A percentile compares a stretch with the other conserved stretches of the same genome.
These are phyloP conservation scores for Penicillium sp. DNA, from an alignment of 2,329 filamentous ascomycete genomes.

Conservation along the genomic window DNA sequence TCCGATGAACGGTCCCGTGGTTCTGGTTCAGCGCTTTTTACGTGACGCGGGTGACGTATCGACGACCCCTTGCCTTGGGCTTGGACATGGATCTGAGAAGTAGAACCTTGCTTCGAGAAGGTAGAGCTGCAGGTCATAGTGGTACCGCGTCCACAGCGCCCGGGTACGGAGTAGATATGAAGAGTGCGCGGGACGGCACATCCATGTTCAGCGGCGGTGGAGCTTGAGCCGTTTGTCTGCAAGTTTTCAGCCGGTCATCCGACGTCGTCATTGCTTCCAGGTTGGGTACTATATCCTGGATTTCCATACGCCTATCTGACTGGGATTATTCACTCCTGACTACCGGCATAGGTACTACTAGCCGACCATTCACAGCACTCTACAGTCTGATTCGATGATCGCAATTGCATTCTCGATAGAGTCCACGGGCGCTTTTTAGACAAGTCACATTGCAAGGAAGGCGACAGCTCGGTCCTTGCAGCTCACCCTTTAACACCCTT, in stretches of 20 bases:
- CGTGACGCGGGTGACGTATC: slow-evolving; percentile 18
- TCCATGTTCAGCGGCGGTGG: background rate
- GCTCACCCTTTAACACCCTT: slow-evolving; percentile 14
- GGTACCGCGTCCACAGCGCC: background rate
- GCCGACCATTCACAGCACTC: background rate
- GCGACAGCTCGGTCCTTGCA: slow-evolving; percentile 30
- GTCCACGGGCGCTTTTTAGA: slow-evolving; percentile 11
- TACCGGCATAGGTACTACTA: too few relatives aligned
- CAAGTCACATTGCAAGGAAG: slow-evolving; percentile 31
- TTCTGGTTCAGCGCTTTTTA: slow-evolving; percentile 13
- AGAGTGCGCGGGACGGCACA: background rate
- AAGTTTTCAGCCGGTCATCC: background rate
- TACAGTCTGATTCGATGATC: background rate
- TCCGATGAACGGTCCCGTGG: slow-evolving; percentile 12
- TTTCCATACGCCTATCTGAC: background rate
- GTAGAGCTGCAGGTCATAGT: background rate
- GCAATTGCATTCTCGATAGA: background rate
- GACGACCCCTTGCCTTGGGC: slow-evolving; percentile 11
- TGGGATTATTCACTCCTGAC: too few relatives aligned
- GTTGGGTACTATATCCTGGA: background rate
- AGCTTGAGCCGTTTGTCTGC: slow-evolving; percentile 10
- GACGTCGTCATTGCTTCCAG: background rate
- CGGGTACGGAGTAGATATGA: background rate
- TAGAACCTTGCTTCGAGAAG: slow-evolving; percentile 22
- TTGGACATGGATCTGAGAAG: slow-evolving; percentile 13